These are phyloP conservation scores for Oryza rufipogon DNA, from an alignment of 176 grass and related monocot genomes.

Conservation along the genomic window DNA sequence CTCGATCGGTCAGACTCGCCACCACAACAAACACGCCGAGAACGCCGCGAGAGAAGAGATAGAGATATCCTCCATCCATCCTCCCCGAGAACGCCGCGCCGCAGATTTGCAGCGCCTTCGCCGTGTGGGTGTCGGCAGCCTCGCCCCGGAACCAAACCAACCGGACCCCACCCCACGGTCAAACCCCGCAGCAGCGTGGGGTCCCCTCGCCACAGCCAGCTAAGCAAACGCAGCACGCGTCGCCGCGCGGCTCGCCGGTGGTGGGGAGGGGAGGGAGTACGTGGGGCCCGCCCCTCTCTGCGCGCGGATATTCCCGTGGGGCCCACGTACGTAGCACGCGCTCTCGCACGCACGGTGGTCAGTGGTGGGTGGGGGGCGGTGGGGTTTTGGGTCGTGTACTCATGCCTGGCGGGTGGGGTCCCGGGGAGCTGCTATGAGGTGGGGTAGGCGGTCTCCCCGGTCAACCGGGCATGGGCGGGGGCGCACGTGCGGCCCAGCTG, in stretches of 20 bases:
- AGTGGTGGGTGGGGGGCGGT: too few species aligned
- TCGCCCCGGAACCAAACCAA: too few species aligned
- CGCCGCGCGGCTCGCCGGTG: not conserved
- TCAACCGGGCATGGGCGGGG: slow-evolving; percentile 49
- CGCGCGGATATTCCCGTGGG: slow-evolving; percentile 31
- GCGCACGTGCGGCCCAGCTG: slow-evolving; percentile 53
- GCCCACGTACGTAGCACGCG: not conserved
- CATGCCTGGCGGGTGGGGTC: not conserved
- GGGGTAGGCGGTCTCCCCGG: slow-evolving; percentile 44
- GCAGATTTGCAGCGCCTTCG: too few species aligned
- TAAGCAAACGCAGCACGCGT: not conserved
- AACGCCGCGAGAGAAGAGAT: not conserved
- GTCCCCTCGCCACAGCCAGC: too few species aligned
- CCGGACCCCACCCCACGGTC: not conserved
- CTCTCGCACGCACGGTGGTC: too few species aligned
- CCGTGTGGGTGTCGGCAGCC: too few species aligned
- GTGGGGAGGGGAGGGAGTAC: not conserved
- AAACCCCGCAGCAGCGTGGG: not conserved
- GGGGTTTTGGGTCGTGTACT: too few species aligned
- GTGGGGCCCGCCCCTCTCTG: not conserved
- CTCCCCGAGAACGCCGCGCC: not conserved
- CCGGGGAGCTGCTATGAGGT: not conserved
- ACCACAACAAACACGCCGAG: too few species aligned
- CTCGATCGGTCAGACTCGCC: too few species aligned
- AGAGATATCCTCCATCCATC: too few species aligned